phyloP scores from a whole-genome alignment of 768 basidiomycete genomes.

The Neoboletus brunneissimus region DNA sequence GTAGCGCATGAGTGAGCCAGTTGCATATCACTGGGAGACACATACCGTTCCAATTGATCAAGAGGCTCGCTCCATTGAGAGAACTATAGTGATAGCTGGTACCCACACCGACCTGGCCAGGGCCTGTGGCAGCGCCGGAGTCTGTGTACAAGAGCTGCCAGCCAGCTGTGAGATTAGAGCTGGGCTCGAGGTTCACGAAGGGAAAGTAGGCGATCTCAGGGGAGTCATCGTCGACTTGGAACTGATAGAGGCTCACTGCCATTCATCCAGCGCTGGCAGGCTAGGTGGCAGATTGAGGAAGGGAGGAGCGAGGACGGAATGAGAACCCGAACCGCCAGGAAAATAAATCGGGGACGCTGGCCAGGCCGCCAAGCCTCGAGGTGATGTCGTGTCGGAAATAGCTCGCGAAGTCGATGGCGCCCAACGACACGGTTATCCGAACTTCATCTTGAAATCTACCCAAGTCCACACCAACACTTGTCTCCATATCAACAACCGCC shows the following conservation, averaged over 20 bases:
- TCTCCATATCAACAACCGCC: conserved; percentile 24
- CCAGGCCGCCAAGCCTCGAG: conserved; percentile 29
- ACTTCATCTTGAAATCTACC: background rate
- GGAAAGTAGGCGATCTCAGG: conserved; percentile 62
- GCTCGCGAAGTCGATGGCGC: conserved; percentile 6
- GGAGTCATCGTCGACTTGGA: conserved; percentile 65
- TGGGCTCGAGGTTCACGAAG: conserved; percentile 51
- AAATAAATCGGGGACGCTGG: conserved; percentile 18
- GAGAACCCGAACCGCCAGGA: background rate
- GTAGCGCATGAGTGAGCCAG: conserved; percentile 3
- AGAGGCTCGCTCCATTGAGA: conserved; percentile 52
- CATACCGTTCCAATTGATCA: conserved; percentile 63
- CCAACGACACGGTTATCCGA: background rate
- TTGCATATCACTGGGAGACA: conserved; percentile 6
- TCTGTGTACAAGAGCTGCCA: conserved; percentile 65
- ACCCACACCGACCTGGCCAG: conserved; percentile 50
- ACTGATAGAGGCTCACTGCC: conserved; percentile 28
- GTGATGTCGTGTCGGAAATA: conserved; percentile 27
- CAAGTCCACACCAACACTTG: background rate
- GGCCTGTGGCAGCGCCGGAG: conserved; percentile 45
- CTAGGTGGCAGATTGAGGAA: conserved; percentile 1
- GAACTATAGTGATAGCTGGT: conserved; percentile 63
- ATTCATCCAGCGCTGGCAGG: conserved; percentile 32
- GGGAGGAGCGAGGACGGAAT: conserved; percentile 14
- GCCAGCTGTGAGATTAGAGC: conserved; percentile 49